These are phyloP conservation scores for Monilinia fructicola DNA, from an alignment of 2,329 filamentous ascomycete genomes.

Conservation along the genomic window DNA sequence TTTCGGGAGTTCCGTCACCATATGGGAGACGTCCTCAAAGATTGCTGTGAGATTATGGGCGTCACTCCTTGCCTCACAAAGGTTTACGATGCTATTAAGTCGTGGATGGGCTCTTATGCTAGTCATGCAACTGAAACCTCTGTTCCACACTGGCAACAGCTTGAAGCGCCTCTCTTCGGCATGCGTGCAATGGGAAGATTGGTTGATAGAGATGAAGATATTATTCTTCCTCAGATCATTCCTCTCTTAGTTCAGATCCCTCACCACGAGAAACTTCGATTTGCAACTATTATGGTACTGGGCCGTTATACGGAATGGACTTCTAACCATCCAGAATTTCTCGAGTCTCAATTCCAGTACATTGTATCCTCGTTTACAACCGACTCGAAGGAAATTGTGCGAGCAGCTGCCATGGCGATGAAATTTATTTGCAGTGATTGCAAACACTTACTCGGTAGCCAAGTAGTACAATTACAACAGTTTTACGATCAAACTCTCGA, in stretches of 20 bases:
- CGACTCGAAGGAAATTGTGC: slow-evolving; percentile 83
- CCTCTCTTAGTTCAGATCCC: slow-evolving; percentile 92
- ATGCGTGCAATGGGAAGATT: slow-evolving; percentile 96
- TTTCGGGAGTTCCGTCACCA: slow-evolving; percentile 95
- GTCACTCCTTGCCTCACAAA: slow-evolving; percentile 89
- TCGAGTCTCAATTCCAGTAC: slow-evolving; percentile 91
- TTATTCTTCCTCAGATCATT: slow-evolving; percentile 88
- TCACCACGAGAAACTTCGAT: slow-evolving; percentile 94
- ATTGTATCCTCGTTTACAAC: slow-evolving; percentile 92
- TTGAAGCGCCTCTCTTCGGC: slow-evolving; percentile 92
- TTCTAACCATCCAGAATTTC: slow-evolving; percentile 84
- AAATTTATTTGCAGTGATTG: slow-evolving; percentile 98
- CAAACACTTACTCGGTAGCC: slow-evolving; percentile 77
- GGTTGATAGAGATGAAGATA: slow-evolving; percentile 84
- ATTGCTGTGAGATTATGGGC: slow-evolving; percentile 94
- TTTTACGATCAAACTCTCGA: slow-evolving; percentile 92
- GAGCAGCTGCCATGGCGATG: slow-evolving; percentile 89
- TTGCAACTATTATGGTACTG: slow-evolving; percentile 96
- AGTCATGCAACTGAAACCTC: slow-evolving; percentile 68
- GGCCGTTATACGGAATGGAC: slow-evolving; percentile 99
- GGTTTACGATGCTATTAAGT: slow-evolving; percentile 79
- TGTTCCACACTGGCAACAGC: slow-evolving; percentile 93
- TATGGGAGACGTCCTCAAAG: slow-evolving; percentile 97
- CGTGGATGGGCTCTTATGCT: slow-evolving; percentile 84
- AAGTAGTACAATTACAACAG: slow-evolving; percentile 81